These are phyloP conservation scores for Erysimum cheiri DNA, from an alignment of 441 rosid genomes.

Conservation along the genomic window DNA sequence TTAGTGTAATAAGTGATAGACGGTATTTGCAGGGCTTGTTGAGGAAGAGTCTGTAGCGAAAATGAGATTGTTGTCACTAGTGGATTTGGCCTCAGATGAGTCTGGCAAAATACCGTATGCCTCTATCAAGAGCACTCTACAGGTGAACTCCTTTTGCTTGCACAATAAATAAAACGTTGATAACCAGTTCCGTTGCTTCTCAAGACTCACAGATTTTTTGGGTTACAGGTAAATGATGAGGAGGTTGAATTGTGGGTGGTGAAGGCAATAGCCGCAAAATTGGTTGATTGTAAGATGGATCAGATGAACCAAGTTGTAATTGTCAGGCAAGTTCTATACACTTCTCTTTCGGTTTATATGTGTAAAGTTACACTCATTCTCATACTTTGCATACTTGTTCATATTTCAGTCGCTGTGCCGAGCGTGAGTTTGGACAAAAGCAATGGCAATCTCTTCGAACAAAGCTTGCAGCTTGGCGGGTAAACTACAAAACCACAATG, in stretches of 20 bases:
- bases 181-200: constrained; percentile 33
- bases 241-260: constrained; percentile 93
- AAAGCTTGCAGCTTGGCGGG: constrained; percentile 88
- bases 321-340: constrained; percentile 59
- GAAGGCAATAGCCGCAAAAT: constrained; percentile 81
- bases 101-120: constrained; percentile 78
- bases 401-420: constrained; percentile 63
- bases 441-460: constrained; percentile 80
- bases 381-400: constrained; percentile 5
- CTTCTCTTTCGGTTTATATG: neutral
- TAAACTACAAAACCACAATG: constrained; percentile 39
- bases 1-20: neutral
- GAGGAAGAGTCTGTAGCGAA: constrained; percentile 91
- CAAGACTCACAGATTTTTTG: constrained; percentile 25
- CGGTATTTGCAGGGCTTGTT: constrained; percentile 64
- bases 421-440: constrained; percentile 71
- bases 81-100: constrained; percentile 76
- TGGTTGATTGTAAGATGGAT: constrained; percentile 88
- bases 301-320: constrained; percentile 89
- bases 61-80: constrained; percentile 91
- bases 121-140: constrained; percentile 73
- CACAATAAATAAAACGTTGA: constrained; percentile 1
- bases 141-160: constrained; percentile 51
- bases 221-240: constrained; percentile 67
- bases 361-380: neutral